phyloP scores from a whole-genome alignment of 108 stramenopile species.

The Schizochytrium sp. region DNA sequence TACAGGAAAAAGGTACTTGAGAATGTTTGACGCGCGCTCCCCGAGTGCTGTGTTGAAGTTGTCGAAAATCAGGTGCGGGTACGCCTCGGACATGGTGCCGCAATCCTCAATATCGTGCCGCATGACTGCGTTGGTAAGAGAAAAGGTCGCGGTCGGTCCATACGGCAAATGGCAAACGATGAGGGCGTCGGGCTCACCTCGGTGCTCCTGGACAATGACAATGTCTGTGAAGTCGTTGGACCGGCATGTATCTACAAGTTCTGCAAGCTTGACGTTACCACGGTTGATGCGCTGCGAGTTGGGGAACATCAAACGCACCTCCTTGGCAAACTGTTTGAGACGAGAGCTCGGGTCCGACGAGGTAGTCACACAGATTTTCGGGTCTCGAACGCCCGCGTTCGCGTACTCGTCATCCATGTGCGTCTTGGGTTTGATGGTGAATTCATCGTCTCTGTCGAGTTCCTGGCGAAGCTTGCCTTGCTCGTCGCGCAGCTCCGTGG shows the following conservation, averaged over 20 bases:
- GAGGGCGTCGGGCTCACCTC: constrained; percentile 97
- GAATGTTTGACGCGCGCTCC: constrained; percentile 73
- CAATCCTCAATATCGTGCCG: constrained; percentile 84
- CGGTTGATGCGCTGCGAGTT: constrained; percentile 89
- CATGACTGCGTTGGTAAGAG: constrained; percentile 73
- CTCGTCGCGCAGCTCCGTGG: constrained; percentile 77
- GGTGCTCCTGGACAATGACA: constrained; percentile 87
- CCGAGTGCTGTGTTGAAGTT: constrained; percentile 74
- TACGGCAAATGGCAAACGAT: constrained; percentile 92
- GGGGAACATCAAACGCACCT: constrained; percentile 85
- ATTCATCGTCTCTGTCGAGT: constrained; percentile 72
- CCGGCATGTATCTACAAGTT: constrained; percentile 74
- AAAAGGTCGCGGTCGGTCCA: constrained; percentile 94
- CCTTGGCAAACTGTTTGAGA: constrained; percentile 95
- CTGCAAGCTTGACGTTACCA: constrained; percentile 76
- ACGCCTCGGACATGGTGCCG: constrained; percentile 87
- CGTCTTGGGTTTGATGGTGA: constrained; percentile 45
- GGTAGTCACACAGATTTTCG: constrained; percentile 90
- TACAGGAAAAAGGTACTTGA: constrained; percentile 90
- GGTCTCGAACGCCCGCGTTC: constrained; percentile 77
- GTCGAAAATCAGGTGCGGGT: constrained; percentile 83
- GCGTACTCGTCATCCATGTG: constrained; percentile 94
- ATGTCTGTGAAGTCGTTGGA: constrained; percentile 89
- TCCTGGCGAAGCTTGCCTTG: constrained; percentile 60
- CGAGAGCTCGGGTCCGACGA: constrained; percentile 81